A percentile compares a stretch with the other conserved stretches of the same genome.
Evolutionary conservation across 2,329 filamentous ascomycete species (phyloP).

Genomic region (Cucurbitaria berberidis): DNA sequence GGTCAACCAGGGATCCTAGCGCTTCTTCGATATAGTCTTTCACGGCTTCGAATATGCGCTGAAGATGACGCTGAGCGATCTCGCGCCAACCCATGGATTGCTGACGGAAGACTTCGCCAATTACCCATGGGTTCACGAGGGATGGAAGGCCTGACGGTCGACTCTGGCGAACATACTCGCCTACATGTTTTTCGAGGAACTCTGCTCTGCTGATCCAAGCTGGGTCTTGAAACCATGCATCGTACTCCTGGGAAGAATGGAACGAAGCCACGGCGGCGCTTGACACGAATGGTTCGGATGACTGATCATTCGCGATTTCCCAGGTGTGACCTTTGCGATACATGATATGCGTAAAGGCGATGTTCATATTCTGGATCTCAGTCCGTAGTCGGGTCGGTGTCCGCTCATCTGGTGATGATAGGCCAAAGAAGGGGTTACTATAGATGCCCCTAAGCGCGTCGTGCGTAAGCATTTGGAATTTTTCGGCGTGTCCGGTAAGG

Average conservation of each 20-base stretch:
- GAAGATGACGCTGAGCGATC: conserved; percentile 26
- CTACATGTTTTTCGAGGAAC: conserved; percentile 25
- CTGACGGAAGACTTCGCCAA: conserved; percentile 30
- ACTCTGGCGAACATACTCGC: conserved; percentile 21
- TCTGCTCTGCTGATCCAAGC: conserved; percentile 10
- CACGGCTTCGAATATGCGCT: conserved; percentile 23
- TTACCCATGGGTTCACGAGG: conserved; percentile 30
- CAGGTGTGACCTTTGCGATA: conserved; percentile 34
- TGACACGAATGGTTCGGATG: background rate
- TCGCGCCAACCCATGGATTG: conserved; percentile 27
- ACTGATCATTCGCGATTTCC: conserved; percentile 16
- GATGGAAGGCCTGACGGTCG: conserved; percentile 26
- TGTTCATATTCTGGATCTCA: conserved; percentile 34
- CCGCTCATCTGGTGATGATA: conserved; percentile 9
- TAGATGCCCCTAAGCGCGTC: conserved; percentile 32
- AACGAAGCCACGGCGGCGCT: background rate
- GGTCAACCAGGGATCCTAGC: conserved; percentile 24
- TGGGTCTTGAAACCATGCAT: conserved; percentile 15
- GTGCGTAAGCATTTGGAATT: conserved; percentile 26
- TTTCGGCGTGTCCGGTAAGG: conserved; percentile 26
- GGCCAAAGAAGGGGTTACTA: conserved; percentile 29
- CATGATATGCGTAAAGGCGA: conserved; percentile 33
- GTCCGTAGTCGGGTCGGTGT: conserved; percentile 41
- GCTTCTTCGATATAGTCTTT: conserved; percentile 21
- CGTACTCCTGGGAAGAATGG: conserved; percentile 11